Percentiles rank a stretch among this genome's conserved stretches.
phyloP scores from a whole-genome alignment of 2,329 filamentous ascomycete genomes.

The Thielaviopsis populi region DNA sequence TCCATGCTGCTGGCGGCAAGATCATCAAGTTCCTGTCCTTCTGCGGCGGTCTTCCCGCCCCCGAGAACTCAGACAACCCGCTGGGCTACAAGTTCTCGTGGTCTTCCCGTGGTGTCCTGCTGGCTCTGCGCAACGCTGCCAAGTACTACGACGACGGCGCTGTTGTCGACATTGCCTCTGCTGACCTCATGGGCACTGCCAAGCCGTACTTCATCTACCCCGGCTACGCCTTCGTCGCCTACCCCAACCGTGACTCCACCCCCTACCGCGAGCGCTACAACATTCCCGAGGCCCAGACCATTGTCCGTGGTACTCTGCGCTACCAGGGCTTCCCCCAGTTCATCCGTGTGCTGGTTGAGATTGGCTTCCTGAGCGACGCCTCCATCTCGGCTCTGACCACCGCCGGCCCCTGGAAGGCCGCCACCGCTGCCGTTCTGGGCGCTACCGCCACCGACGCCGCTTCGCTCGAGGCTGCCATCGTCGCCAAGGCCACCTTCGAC shows the following conservation, averaged over 20 bases:
- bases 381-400: conserved; percentile 49
- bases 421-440: conserved; percentile 60
- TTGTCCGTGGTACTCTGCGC: conserved; percentile 67
- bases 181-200: conserved; percentile 69
- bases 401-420: conserved; percentile 67
- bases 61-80: conserved; percentile 69
- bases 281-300: conserved; percentile 84
- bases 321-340: conserved; percentile 88
- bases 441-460: conserved; percentile 49
- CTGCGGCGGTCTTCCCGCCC: conserved; percentile 64
- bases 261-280: conserved; percentile 76
- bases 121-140: conserved; percentile 75
- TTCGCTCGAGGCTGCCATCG: conserved; percentile 59
- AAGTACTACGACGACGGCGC: conserved; percentile 70
- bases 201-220: conserved; percentile 88
- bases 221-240: conserved; percentile 77
- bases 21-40: conserved; percentile 68
- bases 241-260: conserved; percentile 84
- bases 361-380: conserved; percentile 71
- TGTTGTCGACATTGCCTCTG: conserved; percentile 43
- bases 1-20: conserved; percentile 79
- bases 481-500: conserved; percentile 57
- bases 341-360: conserved; percentile 72
- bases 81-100: conserved; percentile 79
- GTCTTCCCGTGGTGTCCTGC: conserved; percentile 66